Percentiles rank a stretch among this genome's conserved stretches.
phyloP scores from a whole-genome alignment of 805 yeast genomes.

The Candida chauliodis region DNA sequence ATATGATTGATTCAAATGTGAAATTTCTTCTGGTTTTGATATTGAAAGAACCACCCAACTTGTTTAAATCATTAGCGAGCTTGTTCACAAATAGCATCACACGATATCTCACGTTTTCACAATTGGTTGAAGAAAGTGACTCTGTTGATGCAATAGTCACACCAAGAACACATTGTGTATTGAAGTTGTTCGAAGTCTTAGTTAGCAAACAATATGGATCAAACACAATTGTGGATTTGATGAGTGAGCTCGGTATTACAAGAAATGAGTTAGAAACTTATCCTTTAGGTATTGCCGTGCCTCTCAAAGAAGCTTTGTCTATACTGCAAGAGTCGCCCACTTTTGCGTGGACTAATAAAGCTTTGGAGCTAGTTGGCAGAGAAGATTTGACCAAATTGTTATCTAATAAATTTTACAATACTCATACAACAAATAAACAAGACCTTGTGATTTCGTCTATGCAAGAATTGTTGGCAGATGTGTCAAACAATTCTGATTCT shows the following conservation, averaged over 20 bases:
- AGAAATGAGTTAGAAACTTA: constrained; percentile 56
- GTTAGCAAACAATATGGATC: constrained; percentile 52
- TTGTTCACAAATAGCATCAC: constrained; percentile 37
- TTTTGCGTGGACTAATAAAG: constrained; percentile 43
- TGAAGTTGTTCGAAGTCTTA: constrained; percentile 60
- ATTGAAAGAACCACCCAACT: constrained; percentile 56
- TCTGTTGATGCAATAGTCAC: constrained; percentile 56
- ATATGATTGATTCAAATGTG: constrained; percentile 33
- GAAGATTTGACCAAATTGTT: constrained; percentile 49
- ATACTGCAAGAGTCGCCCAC: constrained; percentile 51
- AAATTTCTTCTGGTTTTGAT: constrained; percentile 44
- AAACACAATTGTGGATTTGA: constrained; percentile 54
- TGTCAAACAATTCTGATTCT: constrained; percentile 38
- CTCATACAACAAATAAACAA: neutral
- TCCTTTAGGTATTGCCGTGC: constrained; percentile 69
- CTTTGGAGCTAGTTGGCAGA: constrained; percentile 61
- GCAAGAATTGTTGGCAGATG: constrained; percentile 30
- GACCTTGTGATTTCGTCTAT: constrained; percentile 31
- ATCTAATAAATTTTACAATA: neutral
- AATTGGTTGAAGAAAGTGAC: constrained; percentile 61
- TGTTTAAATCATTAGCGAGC: constrained; percentile 54
- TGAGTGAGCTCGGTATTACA: constrained; percentile 56
- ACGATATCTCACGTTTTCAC: constrained; percentile 64
- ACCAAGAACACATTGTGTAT: constrained; percentile 59
- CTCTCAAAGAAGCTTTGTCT: constrained; percentile 60